A percentile compares a stretch with the other conserved stretches of the same genome.
Conservation (phyloP, 768 basidiomycete genomes). For the Tulasnella sp. region DNA sequence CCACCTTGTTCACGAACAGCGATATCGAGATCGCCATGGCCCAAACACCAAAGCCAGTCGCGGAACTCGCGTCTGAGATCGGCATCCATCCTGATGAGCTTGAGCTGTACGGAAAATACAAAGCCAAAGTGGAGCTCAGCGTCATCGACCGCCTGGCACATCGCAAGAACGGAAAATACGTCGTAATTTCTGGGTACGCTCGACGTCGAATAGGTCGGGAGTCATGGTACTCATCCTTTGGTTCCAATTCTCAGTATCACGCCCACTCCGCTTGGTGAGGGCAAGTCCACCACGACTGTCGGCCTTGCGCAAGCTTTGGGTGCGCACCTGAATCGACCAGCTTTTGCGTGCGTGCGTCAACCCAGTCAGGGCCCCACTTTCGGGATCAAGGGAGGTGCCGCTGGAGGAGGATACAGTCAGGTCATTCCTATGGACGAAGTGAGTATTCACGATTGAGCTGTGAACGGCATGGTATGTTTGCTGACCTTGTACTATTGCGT, state of each 20-base stretch:
- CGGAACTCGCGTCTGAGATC: conserved; percentile 77
- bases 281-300: conserved; percentile 96
- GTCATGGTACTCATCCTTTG: neutral
- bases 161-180: conserved; percentile 90
- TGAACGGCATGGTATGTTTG: neutral
- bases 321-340: conserved; percentile 83
- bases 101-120: conserved; percentile 91
- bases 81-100: conserved; percentile 80
- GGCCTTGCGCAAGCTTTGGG: conserved; percentile 94
- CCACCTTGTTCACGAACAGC: conserved; percentile 26
- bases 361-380: conserved; percentile 98
- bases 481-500: neutral
- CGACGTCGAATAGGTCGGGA: neutral
- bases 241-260: conserved; percentile 55
- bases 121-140: conserved; percentile 91
- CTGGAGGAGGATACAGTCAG: conserved; percentile 96
- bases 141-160: conserved; percentile 77
- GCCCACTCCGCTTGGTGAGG: conserved; percentile 93
- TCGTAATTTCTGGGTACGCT: conserved; percentile 81
- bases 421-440: conserved; percentile 99
- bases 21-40: conserved; percentile 96
- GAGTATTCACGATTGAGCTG: conserved; percentile 21
- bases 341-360: conserved; percentile 95
- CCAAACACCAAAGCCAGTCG: conserved; percentile 85
- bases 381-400: conserved; percentile 98